phyloP scores from a whole-genome alignment of 805 yeast genomes.

The Ogataea henricii region DNA sequence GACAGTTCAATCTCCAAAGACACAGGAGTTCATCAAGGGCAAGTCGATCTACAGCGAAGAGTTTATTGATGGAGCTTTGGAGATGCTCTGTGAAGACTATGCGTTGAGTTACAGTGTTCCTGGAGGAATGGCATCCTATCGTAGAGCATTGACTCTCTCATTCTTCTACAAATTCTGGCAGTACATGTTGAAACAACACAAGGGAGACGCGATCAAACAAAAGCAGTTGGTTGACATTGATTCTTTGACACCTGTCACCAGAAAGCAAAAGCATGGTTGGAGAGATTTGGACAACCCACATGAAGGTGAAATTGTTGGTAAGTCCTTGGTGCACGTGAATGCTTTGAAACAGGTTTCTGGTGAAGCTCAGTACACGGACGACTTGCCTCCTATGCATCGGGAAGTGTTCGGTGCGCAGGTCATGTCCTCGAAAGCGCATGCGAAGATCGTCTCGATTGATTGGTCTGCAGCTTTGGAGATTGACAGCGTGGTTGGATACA shows the following conservation, averaged over 20 bases:
- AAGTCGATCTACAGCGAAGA: conserved; percentile 26
- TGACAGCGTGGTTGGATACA: conserved; percentile 43
- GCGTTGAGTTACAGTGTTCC: conserved; percentile 45
- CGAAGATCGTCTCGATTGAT: conserved; percentile 44
- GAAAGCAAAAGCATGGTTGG: conserved; percentile 40
- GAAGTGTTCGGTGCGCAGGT: conserved; percentile 48
- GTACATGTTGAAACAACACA: conserved; percentile 26
- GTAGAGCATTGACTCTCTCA: conserved; percentile 46
- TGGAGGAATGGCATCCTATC: conserved; percentile 51
- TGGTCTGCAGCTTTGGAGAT: conserved; percentile 39
- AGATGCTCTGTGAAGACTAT: conserved; percentile 36
- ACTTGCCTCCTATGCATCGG: conserved; percentile 42
- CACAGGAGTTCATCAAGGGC: conserved; percentile 30
- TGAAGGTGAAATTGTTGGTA: conserved; percentile 41
- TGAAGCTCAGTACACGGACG: conserved; percentile 48
- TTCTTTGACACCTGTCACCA: conserved; percentile 37
- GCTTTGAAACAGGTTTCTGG: conserved; percentile 51
- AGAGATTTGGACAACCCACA: conserved; percentile 42
- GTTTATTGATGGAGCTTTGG: conserved; percentile 35
- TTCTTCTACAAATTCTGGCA: conserved; percentile 48
- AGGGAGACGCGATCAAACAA: conserved; percentile 7
- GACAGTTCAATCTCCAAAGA: conserved; percentile 42
- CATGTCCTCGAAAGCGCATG: conserved; percentile 45
- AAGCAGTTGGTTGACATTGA: conserved; percentile 33
- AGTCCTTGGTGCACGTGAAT: conserved; percentile 45